These are phyloP conservation scores for Curvularia sp. DNA, from an alignment of 2,329 filamentous ascomycete genomes.

Conservation along the genomic window DNA sequence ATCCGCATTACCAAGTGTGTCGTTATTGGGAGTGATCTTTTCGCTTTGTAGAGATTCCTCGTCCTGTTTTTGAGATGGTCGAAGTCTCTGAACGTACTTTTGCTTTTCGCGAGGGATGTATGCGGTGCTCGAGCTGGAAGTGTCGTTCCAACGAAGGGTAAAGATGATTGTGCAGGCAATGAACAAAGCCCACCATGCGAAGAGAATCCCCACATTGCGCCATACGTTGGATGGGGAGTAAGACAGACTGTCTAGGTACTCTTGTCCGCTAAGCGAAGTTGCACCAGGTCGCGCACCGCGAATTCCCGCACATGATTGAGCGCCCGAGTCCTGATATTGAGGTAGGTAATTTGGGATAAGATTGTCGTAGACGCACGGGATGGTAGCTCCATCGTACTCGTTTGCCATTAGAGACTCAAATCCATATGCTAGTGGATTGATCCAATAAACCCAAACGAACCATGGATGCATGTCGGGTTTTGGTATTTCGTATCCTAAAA, in stretches of 20 bases:
- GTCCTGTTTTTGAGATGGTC: constrained; percentile 48
- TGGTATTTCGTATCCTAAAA: constrained; percentile 57
- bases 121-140: constrained; percentile 59
- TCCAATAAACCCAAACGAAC: constrained; percentile 67
- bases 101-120: constrained; percentile 63
- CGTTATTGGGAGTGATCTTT: constrained; percentile 16
- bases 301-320: constrained; percentile 66
- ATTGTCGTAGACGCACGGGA: constrained; percentile 60
- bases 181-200: constrained; percentile 53
- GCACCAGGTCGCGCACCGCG: constrained; percentile 61
- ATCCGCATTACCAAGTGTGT: constrained; percentile 42
- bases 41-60: constrained; percentile 57
- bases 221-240: constrained; percentile 38
- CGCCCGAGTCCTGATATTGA: constrained; percentile 51
- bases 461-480: constrained; percentile 61
- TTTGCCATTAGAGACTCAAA: constrained; percentile 83
- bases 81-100: constrained; percentile 21
- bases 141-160: constrained; percentile 64
- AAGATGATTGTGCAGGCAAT: constrained; percentile 65
- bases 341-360: constrained; percentile 60
- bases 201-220: constrained; percentile 55
- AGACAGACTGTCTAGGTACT: constrained; percentile 64
- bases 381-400: constrained; percentile 57
- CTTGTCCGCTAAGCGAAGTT: constrained; percentile 62
- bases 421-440: constrained; percentile 77